These are phyloP conservation scores for Haplographium delicatum DNA, from an alignment of 495 filamentous ascomycete species.

Conservation along the genomic window DNA sequence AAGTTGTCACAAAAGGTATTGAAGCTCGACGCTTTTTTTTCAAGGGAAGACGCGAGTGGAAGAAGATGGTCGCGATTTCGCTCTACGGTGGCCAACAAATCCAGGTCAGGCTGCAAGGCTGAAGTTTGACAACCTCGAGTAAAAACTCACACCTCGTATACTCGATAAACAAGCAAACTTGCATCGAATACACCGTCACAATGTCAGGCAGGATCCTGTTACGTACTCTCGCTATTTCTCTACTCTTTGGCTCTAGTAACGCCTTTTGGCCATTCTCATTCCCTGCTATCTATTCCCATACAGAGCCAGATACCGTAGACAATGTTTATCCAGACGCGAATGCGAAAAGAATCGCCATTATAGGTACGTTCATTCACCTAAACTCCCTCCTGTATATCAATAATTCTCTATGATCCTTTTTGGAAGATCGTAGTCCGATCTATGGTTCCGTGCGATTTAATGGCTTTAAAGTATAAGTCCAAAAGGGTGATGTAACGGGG, in stretches of 20 bases:
- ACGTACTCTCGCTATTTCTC: constrained; percentile 6
- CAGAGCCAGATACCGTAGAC: constrained; percentile 5
- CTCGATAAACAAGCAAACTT: neutral
- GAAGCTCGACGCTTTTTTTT: constrained; percentile 17
- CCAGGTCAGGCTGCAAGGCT: no score
- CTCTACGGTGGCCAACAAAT: constrained; percentile 6
- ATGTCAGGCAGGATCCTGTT: constrained; percentile 25
- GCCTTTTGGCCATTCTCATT: constrained; percentile 19
- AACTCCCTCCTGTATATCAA: neutral
- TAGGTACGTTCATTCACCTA: constrained; percentile 21
- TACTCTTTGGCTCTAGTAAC: constrained; percentile 14
- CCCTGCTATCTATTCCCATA: neutral
- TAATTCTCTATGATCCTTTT: no score
- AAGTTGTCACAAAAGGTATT: constrained; percentile 2
- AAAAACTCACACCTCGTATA: neutral
- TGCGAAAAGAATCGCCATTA: constrained; percentile 22
- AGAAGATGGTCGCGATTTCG: constrained; percentile 10
- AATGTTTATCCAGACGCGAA: neutral
- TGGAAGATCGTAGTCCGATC: no score
- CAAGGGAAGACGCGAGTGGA: constrained; percentile 12
- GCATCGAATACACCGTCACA: neutral
- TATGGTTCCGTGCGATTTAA: no score
- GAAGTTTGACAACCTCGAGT: no score
- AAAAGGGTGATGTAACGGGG: no score
- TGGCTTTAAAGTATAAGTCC: no score